Conservation (phyloP, 495 filamentous ascomycete genomes). For the Echria macrotheca region DNA sequence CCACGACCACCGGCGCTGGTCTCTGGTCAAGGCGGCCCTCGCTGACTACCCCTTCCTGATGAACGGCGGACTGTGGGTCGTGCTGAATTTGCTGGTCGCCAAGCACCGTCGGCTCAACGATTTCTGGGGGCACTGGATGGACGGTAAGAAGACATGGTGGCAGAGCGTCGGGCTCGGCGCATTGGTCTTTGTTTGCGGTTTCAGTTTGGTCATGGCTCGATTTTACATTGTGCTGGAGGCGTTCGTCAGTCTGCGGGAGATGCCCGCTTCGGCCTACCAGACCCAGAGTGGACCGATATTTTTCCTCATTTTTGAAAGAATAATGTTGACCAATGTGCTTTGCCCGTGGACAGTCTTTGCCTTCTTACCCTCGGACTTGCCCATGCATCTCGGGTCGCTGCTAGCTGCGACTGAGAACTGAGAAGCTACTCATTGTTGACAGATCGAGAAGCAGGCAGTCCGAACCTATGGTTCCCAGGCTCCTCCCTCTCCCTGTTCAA, state of each 20-base stretch:
- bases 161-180: neutral
- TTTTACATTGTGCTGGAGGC: slow-evolving; percentile 2
- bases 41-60: neutral
- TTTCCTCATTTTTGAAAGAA: no score
- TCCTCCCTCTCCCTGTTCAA: no score
- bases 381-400: no score
- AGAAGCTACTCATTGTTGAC: no score
- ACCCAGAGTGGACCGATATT: no score
- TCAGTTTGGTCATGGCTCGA: neutral
- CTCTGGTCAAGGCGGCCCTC: neutral
- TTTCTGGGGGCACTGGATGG: neutral
- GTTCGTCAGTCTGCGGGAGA: slow-evolving; percentile 3
- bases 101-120: neutral
- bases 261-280: neutral
- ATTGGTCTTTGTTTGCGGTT: neutral
- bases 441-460: no score
- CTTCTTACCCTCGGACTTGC: no score
- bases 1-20: neutral
- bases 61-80: slow-evolving; percentile 1
- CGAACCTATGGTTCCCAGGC: no score
- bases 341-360: no score
- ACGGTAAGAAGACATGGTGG: slow-evolving; percentile 3
- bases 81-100: slow-evolving; percentile 1
- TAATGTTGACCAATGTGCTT: no score
- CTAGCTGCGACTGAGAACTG: no score